Evolutionary conservation across 768 basidiomycete genomes (phyloP), one percentile per base, ranked within the genome.

Genomic region (Lactarius trivialis): DNA sequence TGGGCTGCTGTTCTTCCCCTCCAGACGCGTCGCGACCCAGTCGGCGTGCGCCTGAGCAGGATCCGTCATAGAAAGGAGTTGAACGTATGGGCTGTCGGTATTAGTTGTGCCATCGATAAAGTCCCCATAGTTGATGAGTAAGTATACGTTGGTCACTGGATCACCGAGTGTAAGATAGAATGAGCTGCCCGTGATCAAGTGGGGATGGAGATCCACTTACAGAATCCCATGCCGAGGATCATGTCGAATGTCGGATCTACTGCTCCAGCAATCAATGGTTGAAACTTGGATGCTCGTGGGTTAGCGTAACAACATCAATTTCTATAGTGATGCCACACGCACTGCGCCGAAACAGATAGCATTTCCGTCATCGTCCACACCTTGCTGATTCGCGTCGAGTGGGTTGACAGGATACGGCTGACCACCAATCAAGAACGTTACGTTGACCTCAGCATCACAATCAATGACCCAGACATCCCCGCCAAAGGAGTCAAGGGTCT

Each of bases 191-290:
- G 26, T 45, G 48, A 39, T 24, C 12, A 7, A 21, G 32, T 56
- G 52, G 11, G 36, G 53, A 55, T 14, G 4, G 12, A 7, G 49
- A 0, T 60, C 28, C 7, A 76, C 84, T 68, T 67, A 86, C 86
- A 71, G 73, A 88, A 88, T 15, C 82, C 79, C 85, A 89, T 88
- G 60, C 88, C 88, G 39, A 89, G 76, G 50, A 89, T 79, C 72
- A 84, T 79, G 67, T 89, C 87, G 63, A 77, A 87, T 26, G 71
- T 76, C 36, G 79, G 75, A 43, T 78, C 79, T 50, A 73, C 69
- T 39, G 80, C 75, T 85, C 87, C 56, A 60, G 78, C 79, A 4
- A 80, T 78, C 39, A 81, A 78, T 9, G 86, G 85, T 67, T 89
- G 88, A 74, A 86, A 88, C 87, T 88, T 60, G 19, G 55, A 49